phyloP scores from a whole-genome alignment of 495 filamentous ascomycete species.

The Haplographium delicatum region DNA sequence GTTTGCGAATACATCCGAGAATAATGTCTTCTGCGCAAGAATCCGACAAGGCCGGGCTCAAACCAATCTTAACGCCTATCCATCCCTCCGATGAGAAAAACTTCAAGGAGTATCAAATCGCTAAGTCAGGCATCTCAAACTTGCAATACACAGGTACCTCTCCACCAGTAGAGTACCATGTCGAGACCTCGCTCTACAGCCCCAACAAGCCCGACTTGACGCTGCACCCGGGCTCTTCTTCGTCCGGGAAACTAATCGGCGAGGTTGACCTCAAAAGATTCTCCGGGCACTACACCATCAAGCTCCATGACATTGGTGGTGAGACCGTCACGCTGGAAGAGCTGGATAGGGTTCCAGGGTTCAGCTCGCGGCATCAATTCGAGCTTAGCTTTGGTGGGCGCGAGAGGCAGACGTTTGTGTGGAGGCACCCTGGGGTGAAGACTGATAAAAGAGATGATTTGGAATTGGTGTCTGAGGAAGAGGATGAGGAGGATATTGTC shows the following conservation, averaged over 20 bases:
- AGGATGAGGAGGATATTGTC: conserved; percentile 1
- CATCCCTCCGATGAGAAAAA: neutral
- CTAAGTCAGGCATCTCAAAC: neutral
- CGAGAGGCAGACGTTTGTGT: neutral
- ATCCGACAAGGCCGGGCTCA: neutral
- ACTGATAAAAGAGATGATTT: conserved; percentile 5
- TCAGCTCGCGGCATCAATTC: neutral
- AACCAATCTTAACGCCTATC: neutral
- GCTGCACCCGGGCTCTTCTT: neutral
- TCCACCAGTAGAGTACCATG: neutral
- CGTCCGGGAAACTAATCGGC: neutral
- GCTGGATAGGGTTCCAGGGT: neutral
- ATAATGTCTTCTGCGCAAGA: neutral
- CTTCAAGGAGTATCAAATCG: neutral
- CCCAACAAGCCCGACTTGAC: neutral
- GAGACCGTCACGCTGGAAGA: neutral
- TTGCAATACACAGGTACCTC: neutral
- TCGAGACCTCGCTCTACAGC: neutral
- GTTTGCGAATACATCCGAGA: too few relatives aligned
- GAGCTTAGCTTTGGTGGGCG: neutral
- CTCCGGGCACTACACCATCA: conserved; percentile 1
- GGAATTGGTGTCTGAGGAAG: conserved; percentile 1
- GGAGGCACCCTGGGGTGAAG: conserved; percentile 1
- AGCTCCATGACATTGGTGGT: neutral
- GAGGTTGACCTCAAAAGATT: conserved; percentile 6